Evolutionary conservation across 306 rosid genomes (phyloP).

Genomic region (Vachellia collinsii): DNA sequence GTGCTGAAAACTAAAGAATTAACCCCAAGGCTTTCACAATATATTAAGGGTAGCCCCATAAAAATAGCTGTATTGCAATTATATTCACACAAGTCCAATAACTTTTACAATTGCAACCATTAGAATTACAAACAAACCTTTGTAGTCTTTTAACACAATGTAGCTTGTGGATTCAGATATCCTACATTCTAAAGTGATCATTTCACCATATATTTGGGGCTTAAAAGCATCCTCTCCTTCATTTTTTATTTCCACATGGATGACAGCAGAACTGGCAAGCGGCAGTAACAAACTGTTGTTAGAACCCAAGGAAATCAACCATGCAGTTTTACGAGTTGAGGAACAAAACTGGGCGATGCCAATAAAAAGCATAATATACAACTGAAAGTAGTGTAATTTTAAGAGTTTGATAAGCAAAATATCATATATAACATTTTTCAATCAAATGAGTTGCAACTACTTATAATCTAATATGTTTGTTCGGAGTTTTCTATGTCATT

Average conservation of each 20-base stretch:
- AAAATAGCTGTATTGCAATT: conserved; percentile 9
- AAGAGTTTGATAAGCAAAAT: not conserved
- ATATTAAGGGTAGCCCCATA: conserved; percentile 8
- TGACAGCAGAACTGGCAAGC: conserved; percentile 67
- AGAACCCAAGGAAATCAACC: not conserved
- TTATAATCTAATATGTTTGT: not conserved
- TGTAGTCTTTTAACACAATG: conserved; percentile 66
- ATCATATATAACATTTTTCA: not conserved
- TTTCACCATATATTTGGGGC: conserved; percentile 69
- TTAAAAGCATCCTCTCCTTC: conserved; percentile 93
- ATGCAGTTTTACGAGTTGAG: not conserved
- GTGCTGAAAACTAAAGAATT: not conserved
- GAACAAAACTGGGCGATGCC: not conserved
- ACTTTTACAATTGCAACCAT: not conserved
- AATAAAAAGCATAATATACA: not conserved
- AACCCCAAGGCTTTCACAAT: not conserved
- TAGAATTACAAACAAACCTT: conserved; percentile 53
- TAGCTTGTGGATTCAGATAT: conserved; percentile 65
- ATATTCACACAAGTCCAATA: not conserved
- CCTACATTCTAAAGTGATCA: conserved; percentile 73
- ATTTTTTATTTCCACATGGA: conserved; percentile 77
- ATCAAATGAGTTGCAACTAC: not conserved
- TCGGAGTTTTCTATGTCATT: not conserved
- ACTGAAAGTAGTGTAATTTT: not conserved
- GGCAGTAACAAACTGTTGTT: conserved; percentile 17